Percentiles rank a stretch among this genome's conserved stretches.
phyloP scores from a whole-genome alignment of 1,139 yeast genomes.

The Diutina rugosa region DNA sequence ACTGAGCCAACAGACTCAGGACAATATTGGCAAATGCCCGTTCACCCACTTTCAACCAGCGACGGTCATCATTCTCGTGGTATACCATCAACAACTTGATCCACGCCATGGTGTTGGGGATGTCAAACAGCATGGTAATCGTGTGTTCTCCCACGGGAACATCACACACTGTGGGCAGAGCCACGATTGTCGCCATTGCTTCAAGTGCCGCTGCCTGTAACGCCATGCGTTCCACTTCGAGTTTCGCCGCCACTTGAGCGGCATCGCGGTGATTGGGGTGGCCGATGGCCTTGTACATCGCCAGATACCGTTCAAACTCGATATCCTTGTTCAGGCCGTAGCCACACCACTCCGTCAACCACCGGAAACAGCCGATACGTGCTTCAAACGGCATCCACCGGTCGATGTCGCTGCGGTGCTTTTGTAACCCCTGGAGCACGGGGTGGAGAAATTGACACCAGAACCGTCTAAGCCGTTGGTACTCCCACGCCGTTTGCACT shows the following conservation, averaged over 20 bases:
- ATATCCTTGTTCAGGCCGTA: slow-evolving; percentile 51
- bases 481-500: slow-evolving; percentile 57
- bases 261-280: slow-evolving; percentile 28
- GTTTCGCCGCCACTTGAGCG: slow-evolving; percentile 53
- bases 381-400: slow-evolving; percentile 77
- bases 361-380: slow-evolving; percentile 69
- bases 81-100: slow-evolving; percentile 53
- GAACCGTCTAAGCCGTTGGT: slow-evolving; percentile 66
- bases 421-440: slow-evolving; percentile 38
- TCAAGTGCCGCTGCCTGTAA: slow-evolving; percentile 63
- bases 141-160: slow-evolving; percentile 30
- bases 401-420: slow-evolving; percentile 15
- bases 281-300: slow-evolving; percentile 34
- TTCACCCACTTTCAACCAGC: slow-evolving; percentile 36
- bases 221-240: slow-evolving; percentile 70
- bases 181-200: slow-evolving; percentile 74
- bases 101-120: slow-evolving; percentile 63
- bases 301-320: slow-evolving; percentile 53
- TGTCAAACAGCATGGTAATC: slow-evolving; percentile 54
- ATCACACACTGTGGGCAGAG: slow-evolving; percentile 45
- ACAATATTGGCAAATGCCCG: slow-evolving; percentile 63
- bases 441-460: slow-evolving; percentile 70
- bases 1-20: slow-evolving; percentile 30
- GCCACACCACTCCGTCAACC: slow-evolving; percentile 90
- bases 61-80: slow-evolving; percentile 20